Evolutionary conservation across 495 filamentous ascomycete species (phyloP).

Genomic region (Neohortaea acidophila): DNA sequence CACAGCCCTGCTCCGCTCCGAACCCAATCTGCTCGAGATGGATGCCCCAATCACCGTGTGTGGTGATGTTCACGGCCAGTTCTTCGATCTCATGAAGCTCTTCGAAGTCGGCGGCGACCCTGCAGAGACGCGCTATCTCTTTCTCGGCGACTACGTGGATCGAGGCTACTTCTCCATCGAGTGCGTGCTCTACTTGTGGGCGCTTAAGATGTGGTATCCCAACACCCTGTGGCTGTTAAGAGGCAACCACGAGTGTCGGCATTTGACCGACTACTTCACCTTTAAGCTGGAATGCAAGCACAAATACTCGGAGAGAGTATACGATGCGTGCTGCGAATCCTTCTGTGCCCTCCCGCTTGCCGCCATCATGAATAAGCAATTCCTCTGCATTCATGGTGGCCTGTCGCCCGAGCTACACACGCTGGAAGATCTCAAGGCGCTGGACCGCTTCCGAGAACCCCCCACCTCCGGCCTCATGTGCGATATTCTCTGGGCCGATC

Average conservation of each 20-base stretch:
- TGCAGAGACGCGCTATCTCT: slow-evolving; percentile 87
- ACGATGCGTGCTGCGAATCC: slow-evolving; percentile 95
- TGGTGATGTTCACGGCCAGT: slow-evolving; percentile 96
- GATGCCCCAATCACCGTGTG: slow-evolving; percentile 99
- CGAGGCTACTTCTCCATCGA: slow-evolving; percentile 98
- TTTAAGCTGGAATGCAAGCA: slow-evolving; percentile 99
- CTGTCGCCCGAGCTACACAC: slow-evolving; percentile 92
- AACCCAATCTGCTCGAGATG: slow-evolving; percentile 97
- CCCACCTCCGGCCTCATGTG: slow-evolving; percentile 98
- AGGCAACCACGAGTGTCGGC: slow-evolving; percentile 95
- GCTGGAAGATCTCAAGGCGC: slow-evolving; percentile 84
- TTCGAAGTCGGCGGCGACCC: slow-evolving; percentile 98
- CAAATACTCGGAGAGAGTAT: slow-evolving; percentile 92
- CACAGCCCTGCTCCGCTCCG: slow-evolving; percentile 63
- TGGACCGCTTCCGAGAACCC: slow-evolving; percentile 94
- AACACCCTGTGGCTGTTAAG: slow-evolving; percentile 92
- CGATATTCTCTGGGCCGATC: slow-evolving; percentile 97
- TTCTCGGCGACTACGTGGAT: slow-evolving; percentile 95
- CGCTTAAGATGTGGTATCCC: slow-evolving; percentile 97
- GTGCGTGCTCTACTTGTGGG: slow-evolving; percentile 96
- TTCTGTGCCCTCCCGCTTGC: slow-evolving; percentile 91
- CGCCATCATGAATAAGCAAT: slow-evolving; percentile 99
- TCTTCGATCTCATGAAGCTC: slow-evolving; percentile 98
- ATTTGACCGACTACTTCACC: slow-evolving; percentile 98
- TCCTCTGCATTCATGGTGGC: slow-evolving; percentile 94